Base-by-base conservation (phyloP, 345 rosid species). In the Combretum micranthum region DNA sequence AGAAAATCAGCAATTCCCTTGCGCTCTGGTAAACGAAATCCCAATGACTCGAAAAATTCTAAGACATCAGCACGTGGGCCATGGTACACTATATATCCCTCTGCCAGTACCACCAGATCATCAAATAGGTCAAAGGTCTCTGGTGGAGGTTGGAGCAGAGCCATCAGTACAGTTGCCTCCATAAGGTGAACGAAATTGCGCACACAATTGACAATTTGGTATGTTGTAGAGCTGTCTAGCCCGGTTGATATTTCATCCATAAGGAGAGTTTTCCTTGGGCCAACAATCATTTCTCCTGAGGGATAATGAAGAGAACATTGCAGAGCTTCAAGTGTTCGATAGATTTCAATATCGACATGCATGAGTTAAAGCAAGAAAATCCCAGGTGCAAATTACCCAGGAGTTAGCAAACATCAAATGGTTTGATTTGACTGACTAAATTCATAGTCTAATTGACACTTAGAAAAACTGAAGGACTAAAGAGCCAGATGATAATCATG, bases 241-340 rank as follows among this genome's bases (percentile, higher is more conserved):
- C 86, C 85, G 1, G 83, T 83, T 47, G 86, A 83, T 75, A 80
- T 77, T 44, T 77, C 89, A 62, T 83, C 85, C 85, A 83, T 80
- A 68, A 75, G 75, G 58, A 82, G 69, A 45, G 78, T 82, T 62
- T 83, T 83, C 2, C 80, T 80, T 3, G 83, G 85, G 61, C 89
- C 89, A 22, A 74, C 85, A 64, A 83, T 62, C 89, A 83, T 83
- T 55, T 83, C 89, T 48, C 89, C 85, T 83, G 12, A 15, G 56
- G 39, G n/a, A n/a, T n/a, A n/a, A n/a, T n/a, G n/a, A n/a, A n/a
- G n/a, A n/a, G n/a, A n/a, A n/a, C n/a, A n/a, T n/a, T n/a, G n/a
- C n/a, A n/a, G n/a, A n/a, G n/a, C n/a, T n/a, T n/a, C n/a, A n/a
- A n/a, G n/a, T n/a, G n/a, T n/a, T n/a, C n/a, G n/a, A n/a, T n/a